Percentiles rank a stretch among this genome's conserved stretches.
Conservation (phyloP, 2,329 filamentous ascomycete species). For the Rhynchosporium agropyri region DNA sequence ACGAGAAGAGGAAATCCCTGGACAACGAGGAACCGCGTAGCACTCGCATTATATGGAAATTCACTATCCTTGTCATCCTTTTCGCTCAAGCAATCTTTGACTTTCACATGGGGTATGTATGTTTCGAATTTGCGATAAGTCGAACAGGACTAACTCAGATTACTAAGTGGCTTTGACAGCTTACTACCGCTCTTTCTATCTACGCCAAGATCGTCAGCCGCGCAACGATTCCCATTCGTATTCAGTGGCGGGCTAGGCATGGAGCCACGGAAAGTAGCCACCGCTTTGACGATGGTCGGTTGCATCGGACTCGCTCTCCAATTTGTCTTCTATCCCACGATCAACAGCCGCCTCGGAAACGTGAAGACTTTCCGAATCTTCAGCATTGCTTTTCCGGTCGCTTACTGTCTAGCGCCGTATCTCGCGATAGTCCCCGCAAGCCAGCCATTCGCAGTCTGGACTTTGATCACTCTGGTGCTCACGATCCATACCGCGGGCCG, state of each 20-base stretch:
- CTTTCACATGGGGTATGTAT: too few relatives aligned
- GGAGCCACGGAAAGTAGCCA: slow-evolving; percentile 66
- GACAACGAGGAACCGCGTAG: too few relatives aligned
- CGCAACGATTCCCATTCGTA: slow-evolving; percentile 17
- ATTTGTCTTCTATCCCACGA: background rate
- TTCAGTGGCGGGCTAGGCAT: slow-evolving; percentile 71
- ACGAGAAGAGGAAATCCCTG: too few relatives aligned
- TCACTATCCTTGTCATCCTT: too few relatives aligned
- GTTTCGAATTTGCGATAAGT: too few relatives aligned
- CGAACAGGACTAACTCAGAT: too few relatives aligned
- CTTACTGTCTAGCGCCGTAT: background rate
- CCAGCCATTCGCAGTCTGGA: slow-evolving; percentile 49
- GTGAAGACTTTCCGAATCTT: background rate
- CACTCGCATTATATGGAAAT: too few relatives aligned
- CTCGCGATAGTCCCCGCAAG: too few relatives aligned
- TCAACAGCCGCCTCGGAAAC: background rate
- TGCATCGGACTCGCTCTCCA: slow-evolving; percentile 63
- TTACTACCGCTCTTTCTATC: too few relatives aligned
- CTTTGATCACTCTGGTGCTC: slow-evolving; percentile 55
- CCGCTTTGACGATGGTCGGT: slow-evolving; percentile 74
- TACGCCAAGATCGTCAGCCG: background rate
- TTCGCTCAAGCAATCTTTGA: too few relatives aligned
- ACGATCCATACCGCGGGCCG: slow-evolving; percentile 59
- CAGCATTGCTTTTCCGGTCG: background rate
- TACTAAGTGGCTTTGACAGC: too few relatives aligned